Base-by-base conservation (phyloP, 208 protist genomes). In the Trypanosoma theileri region DNA sequence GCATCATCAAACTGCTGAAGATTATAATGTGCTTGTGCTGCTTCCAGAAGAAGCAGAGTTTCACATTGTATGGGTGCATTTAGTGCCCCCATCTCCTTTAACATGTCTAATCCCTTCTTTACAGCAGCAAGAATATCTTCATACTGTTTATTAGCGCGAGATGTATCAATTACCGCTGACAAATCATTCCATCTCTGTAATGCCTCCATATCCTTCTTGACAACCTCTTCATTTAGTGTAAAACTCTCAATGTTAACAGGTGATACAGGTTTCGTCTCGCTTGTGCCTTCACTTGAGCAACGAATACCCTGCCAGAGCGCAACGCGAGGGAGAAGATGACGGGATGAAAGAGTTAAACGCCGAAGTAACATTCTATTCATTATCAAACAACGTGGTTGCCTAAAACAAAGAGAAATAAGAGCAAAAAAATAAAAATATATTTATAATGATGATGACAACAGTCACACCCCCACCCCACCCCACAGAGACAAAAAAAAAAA, bases 21-120 rank as follows among this genome's bases (percentile, higher is more conserved):
- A 71, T 94, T 89, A 78, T 83, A 92, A 69, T 95, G 83, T 16
- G 88, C 91, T 79, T 96, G 91, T 24, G 91, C 71, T 0, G 75
- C 89, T 61, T 96, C 88, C 85, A 96, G 84, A 66, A 81, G 85
- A 11, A 96, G 79, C 3, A 92, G 77, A 11, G 81, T 79, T 73
- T 94, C 88, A 56, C 89, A 94, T 68, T 96, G 91, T 28, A 94
- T 89, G 0, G 91, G 91, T 1, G 91, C 78, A 69, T 84, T 89
- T 21, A 79, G 17, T 1, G 84, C 59, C 4, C 91, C 91, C 12
- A 93, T 58, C 60, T 94, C 82, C 46, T 76, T 56, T 11, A 96
- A 69, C 77, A 93, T 82, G 35, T n/a, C 12, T 42, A 95, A 68
- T 1, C 91, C 91, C 17, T 56, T 67, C n/a, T 65, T 40, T 0